Base-by-base conservation (phyloP, 1,139 yeast genomes). In the Nakaseomyces nivariensis region DNA sequence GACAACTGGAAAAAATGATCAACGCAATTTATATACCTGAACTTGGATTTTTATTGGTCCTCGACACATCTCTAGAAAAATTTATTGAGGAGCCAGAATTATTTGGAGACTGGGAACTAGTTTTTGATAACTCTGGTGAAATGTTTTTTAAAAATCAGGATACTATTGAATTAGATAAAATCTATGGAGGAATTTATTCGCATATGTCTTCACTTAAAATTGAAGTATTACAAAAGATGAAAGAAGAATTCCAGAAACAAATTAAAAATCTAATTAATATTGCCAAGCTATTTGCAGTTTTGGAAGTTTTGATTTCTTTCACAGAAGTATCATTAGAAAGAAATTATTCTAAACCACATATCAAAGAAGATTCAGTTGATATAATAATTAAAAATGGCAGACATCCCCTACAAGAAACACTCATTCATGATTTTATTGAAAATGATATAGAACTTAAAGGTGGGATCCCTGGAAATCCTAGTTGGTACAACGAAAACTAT, bases 21-120 rank as follows among this genome's bases (percentile, higher is more conserved):
- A 72, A 70, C 51, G 69, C 70, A 1, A 68, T 71, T 2, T 75
- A 75, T 52, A 70, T 74, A 27, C 76, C 76, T 6, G 76, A 73
- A 48, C 52, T 75, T 32, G 79, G 78, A 0, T 75, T 69, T 50
- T 57, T 75, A 43, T 58, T 72, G 1, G 60, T 69, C 0, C 37
- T 62, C 3, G 62, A 60, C 25, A 36, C 47, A 1, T 44, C 48
- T 5, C 47, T 52, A 9, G 56, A 53, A 22, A 37, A 51, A 17
- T 4, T 50, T 1, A 36, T 48, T 3, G 52, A 55, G 4, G 53
- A 54, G 5, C 3, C 22, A 17, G 49, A 24, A 32, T 5, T 51
- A 1, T 37, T 42, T 4, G 49, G 56, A 4, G 48, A 49, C 5
- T 73, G 76, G 75, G 57, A 59, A n/a, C 69, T 68, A 49, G 61